Evolutionary conservation across 345 rosid genomes (phyloP).

Genomic region (Erysimum cheiranthoides): DNA sequence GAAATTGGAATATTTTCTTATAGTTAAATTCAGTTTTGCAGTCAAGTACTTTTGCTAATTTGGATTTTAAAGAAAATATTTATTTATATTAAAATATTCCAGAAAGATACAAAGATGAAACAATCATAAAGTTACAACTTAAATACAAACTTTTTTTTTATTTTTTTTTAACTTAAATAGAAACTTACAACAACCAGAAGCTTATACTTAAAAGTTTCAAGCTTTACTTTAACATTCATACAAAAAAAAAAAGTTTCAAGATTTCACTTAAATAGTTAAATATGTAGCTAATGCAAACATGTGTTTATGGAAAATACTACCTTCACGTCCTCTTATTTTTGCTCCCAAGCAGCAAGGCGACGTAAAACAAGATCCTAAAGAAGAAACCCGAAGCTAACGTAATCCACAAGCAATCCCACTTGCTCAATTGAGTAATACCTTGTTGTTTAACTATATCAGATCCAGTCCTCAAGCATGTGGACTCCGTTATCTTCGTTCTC

Average conservation of each 20-base stretch:
- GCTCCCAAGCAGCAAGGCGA: background rate
- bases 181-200: background rate
- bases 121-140: background rate
- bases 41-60: no score
- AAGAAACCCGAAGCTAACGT: constrained; percentile 40
- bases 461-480: background rate
- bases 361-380: background rate
- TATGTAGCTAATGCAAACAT: background rate
- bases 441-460: background rate
- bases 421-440: constrained; percentile 11
- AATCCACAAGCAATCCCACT: constrained; percentile 40
- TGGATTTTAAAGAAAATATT: background rate
- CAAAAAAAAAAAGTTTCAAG: background rate
- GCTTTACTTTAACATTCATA: no score
- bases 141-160: background rate
- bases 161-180: no score
- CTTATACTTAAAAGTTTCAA: background rate
- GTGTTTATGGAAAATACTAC: background rate
- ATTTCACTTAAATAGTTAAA: constrained; percentile 5
- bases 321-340: background rate
- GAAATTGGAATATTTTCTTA: no score
- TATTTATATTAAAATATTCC: background rate
- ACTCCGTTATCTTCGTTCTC: constrained; percentile 16
- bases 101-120: background rate
- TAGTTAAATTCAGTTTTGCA: background rate